phyloP scores from a whole-genome alignment of 2,329 filamentous ascomycete genomes.

The Falciphora oryzae region DNA sequence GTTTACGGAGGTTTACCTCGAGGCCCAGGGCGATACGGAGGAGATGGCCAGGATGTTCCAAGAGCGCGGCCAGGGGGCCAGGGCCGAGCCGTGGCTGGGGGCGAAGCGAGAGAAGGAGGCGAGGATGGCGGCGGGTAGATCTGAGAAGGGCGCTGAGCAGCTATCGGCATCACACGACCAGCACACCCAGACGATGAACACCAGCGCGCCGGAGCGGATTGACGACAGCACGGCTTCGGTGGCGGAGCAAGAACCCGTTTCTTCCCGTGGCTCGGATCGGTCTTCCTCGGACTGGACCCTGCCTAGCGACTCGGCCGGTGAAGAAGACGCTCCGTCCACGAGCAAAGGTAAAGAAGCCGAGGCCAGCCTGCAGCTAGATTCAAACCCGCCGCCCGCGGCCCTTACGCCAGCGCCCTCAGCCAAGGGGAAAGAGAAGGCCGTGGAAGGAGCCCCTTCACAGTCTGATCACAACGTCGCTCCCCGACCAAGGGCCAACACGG shows the following conservation, averaged over 20 bases:
- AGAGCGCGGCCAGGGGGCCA: conserved; percentile 52
- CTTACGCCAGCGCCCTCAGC: too few relatives aligned
- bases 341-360: conserved; percentile 18
- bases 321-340: conserved; percentile 12
- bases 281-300: conserved; percentile 7
- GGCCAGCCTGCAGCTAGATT: not conserved
- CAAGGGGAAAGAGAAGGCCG: conserved; percentile 1
- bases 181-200: not conserved
- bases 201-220: too few relatives aligned
- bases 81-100: conserved; percentile 53
- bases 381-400: not conserved
- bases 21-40: conserved; percentile 53
- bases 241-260: not conserved
- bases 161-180: not conserved
- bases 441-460: conserved; percentile 2
- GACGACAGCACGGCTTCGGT: not conserved
- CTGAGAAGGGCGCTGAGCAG: not conserved
- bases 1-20: conserved; percentile 51
- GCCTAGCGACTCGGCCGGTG: not conserved
- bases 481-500: conserved; percentile 50
- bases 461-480: conserved; percentile 7
- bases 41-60: conserved; percentile 56
- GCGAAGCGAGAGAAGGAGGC: conserved; percentile 33
- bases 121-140: not conserved
- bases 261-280: conserved; percentile 1